A percentile compares a stretch with the other conserved stretches of the same genome.
phyloP scores from a whole-genome alignment of 2,329 filamentous ascomycete genomes.

The Ophiocordyceps sinensis region DNA sequence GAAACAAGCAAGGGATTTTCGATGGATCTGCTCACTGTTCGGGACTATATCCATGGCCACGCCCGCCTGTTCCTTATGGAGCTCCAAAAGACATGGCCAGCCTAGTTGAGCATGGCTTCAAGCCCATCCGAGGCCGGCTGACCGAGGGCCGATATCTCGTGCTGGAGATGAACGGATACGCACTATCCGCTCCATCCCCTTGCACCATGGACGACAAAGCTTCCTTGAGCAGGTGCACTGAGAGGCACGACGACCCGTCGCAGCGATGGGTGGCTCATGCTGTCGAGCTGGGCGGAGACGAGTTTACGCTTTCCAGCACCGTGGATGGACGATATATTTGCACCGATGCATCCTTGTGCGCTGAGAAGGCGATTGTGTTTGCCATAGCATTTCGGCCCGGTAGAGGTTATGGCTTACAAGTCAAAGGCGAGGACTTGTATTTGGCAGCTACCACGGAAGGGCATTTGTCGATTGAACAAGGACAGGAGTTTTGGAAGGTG shows the following conservation, averaged over 20 bases:
- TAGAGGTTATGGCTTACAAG: conserved; percentile 7
- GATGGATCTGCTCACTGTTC: conserved; percentile 29
- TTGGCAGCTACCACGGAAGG: not conserved
- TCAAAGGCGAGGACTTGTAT: conserved; percentile 2
- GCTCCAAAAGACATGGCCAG: conserved; percentile 21
- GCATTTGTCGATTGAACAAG: not conserved
- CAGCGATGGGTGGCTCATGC: conserved; percentile 38
- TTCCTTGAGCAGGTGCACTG: not conserved
- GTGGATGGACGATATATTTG: conserved; percentile 9
- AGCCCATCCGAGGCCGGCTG: conserved; percentile 32
- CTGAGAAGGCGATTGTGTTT: conserved; percentile 5
- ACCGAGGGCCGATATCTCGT: conserved; percentile 40
- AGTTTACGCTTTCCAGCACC: conserved; percentile 13
- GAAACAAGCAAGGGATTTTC: conserved; percentile 24
- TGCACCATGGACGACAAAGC: conserved; percentile 11
- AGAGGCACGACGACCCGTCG: conserved; percentile 19
- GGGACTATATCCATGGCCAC: conserved; percentile 17
- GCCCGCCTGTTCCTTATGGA: conserved; percentile 32
- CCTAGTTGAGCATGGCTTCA: conserved; percentile 38
- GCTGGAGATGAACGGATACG: conserved; percentile 29
- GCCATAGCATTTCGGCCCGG: conserved; percentile 6
- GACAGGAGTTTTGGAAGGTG: conserved; percentile 1
- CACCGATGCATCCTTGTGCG: conserved; percentile 1
- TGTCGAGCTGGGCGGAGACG: conserved; percentile 8
- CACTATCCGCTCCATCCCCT: conserved; percentile 19